phyloP scores from a whole-genome alignment of 106 monocot genomes.

The Allium fistulosum region DNA sequence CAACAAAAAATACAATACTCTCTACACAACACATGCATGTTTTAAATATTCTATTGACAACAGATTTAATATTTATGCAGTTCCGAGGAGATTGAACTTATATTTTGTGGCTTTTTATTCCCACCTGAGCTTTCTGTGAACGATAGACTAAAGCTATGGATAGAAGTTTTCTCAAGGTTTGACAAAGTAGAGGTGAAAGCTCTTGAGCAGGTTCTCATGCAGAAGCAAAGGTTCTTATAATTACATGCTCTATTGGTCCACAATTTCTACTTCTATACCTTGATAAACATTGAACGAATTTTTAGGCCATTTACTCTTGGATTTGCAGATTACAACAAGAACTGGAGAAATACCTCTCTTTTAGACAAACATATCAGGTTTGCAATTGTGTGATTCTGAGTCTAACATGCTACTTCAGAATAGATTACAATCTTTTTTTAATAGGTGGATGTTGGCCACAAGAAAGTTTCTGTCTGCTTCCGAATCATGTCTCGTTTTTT shows the following conservation, averaged over 20 bases:
- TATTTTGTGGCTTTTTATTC: conserved; percentile 69
- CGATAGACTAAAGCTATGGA: conserved; percentile 77
- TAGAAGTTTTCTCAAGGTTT: conserved; percentile 44
- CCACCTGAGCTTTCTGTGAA: conserved; percentile 60
- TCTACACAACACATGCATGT: too few species aligned
- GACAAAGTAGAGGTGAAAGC: conserved; percentile 94
- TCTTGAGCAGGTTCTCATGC: conserved; percentile 78
- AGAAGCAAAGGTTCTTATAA: conserved; percentile 77
- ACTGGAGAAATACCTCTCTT: conserved; percentile 75
- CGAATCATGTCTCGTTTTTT: conserved; percentile 83
- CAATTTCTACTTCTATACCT: conserved; percentile 14
- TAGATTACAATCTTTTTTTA: conserved; percentile 5
- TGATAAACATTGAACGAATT: conserved; percentile 31
- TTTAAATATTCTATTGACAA: too few species aligned
- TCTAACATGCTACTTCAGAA: neutral
- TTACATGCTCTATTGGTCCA: neutral
- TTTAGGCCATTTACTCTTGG: conserved; percentile 52
- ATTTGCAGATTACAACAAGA: conserved; percentile 94
- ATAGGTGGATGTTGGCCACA: conserved; percentile 17
- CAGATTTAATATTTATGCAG: conserved; percentile 27
- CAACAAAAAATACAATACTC: too few species aligned
- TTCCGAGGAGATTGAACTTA: conserved; percentile 66
- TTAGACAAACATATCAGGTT: conserved; percentile 79
- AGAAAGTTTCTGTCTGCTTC: conserved; percentile 52
- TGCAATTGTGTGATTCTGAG: conserved; percentile 7